Base-by-base conservation (phyloP, 495 filamentous ascomycete species). In the Penicillium lividum region DNA sequence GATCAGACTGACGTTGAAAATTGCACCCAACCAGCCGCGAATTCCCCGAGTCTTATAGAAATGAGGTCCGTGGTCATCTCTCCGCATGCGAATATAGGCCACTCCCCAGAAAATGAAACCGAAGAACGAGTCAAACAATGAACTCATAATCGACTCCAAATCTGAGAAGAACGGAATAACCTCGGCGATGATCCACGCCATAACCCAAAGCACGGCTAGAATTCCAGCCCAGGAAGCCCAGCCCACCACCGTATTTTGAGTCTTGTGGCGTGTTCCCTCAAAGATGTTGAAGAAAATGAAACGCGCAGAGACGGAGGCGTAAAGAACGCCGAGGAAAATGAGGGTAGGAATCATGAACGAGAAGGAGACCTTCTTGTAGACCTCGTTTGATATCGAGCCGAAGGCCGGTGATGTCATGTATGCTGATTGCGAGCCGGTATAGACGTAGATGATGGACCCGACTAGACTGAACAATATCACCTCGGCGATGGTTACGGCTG, bases 71-170 rank as follows among this genome's bases (percentile, higher is more conserved):
- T 88, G 79, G 55, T 93, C 89, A 0, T 80, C 86, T 43, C 73
- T 69, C 15, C 91, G 79, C 91, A 96, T 92, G 31, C 89, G 84
- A 59, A 94, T 80, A 68, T 94, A 96, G 1, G 91, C 91, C 5
- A 90, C 83, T 30, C 91, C 91, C 91, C 91, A 96, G 80, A 94
- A 96, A 65, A 95, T 93, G 75, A 93, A 96, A 16, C 91, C 91
- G 59, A 96, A 96, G 77, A 94, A 95, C 27, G 88, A 91, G 71
- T 96, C 91, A 64, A 96, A 96, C 13, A 96, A 82, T 16, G 90
- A 89, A 61, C 89, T 93, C 90, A 95, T 92, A 52, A 96, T 82
- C 7, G 87, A 88, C 9, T 93, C 78, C 36, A 96, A 78, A 51
- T 90, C 89, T 28, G 86, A 86, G 77, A 96, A 96, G 82, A 96